A percentile compares a stretch with the other conserved stretches of the same genome.
Evolutionary conservation across 495 filamentous ascomycete species (phyloP).

Genomic region (Aspergillus egyptiacus): DNA sequence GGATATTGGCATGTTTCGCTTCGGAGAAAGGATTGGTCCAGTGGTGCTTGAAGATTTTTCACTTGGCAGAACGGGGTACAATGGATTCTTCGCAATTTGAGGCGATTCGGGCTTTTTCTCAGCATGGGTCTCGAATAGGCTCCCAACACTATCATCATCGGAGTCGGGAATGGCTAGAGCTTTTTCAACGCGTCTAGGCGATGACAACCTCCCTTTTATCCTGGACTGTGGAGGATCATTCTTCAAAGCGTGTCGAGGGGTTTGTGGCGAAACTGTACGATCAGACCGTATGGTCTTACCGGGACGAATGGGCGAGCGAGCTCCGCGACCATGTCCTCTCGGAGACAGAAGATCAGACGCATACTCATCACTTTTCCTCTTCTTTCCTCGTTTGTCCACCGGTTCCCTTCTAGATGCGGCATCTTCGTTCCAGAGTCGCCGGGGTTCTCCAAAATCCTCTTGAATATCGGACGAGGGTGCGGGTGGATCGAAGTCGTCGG

Average conservation of each 20-base stretch:
- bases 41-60: slow-evolving; percentile 6
- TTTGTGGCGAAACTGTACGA: neutral
- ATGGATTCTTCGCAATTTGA: slow-evolving; percentile 16
- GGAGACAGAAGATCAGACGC: slow-evolving; percentile 42
- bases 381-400: slow-evolving; percentile 51
- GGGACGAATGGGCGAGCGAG: slow-evolving; percentile 16
- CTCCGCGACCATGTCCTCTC: slow-evolving; percentile 23
- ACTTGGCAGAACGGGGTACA: slow-evolving; percentile 30
- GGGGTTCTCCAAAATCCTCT: slow-evolving; percentile 48
- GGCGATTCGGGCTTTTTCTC: slow-evolving; percentile 16
- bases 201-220: neutral
- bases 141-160: slow-evolving; percentile 35
- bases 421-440: slow-evolving; percentile 55
- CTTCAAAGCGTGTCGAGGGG: neutral
- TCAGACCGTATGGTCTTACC: neutral
- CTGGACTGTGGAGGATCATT: slow-evolving; percentile 3
- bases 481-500: slow-evolving; percentile 46
- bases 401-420: slow-evolving; percentile 41
- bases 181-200: neutral
- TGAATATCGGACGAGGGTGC: slow-evolving; percentile 36
- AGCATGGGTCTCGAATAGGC: slow-evolving; percentile 22
- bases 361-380: slow-evolving; percentile 69
- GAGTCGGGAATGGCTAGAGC: slow-evolving; percentile 39
- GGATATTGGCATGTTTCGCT: neutral
- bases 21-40: neutral